phyloP scores from a whole-genome alignment of 495 filamentous ascomycete genomes.

The Glonium stellatum region DNA sequence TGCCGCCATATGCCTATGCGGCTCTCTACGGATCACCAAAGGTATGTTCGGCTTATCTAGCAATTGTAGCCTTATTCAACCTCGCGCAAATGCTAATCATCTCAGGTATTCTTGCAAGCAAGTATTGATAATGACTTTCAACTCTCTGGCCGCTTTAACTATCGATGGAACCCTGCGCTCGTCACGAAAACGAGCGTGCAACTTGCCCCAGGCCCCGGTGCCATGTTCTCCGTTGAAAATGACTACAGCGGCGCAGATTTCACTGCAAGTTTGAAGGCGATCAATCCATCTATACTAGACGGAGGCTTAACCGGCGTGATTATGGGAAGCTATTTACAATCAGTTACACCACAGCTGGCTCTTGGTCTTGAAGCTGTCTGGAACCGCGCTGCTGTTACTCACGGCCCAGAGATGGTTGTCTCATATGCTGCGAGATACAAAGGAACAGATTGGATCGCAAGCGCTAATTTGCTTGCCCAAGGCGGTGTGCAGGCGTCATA shows the following conservation, averaged over 20 bases:
- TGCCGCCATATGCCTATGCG: constrained; percentile 90
- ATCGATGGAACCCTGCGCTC: constrained; percentile 67
- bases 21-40: constrained; percentile 86
- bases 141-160: constrained; percentile 80
- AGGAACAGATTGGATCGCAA: constrained; percentile 82
- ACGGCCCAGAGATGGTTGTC: constrained; percentile 74
- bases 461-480: constrained; percentile 73
- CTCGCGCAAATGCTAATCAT: constrained; percentile 5
- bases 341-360: constrained; percentile 77
- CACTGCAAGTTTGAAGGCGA: constrained; percentile 76
- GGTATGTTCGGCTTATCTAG: constrained; percentile 50
- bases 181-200: constrained; percentile 80
- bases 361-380: constrained; percentile 89
- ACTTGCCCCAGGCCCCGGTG: constrained; percentile 62
- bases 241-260: constrained; percentile 93
- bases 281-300: constrained; percentile 90
- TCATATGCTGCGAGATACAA: constrained; percentile 90
- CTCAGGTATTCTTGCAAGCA: constrained; percentile 87
- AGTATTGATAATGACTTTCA: constrained; percentile 85
- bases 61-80: neutral
- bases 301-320: constrained; percentile 90
- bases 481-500: constrained; percentile 85
- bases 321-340: constrained; percentile 91
- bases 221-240: constrained; percentile 83
- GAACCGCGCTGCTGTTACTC: constrained; percentile 71